Percentiles rank a stretch among this genome's conserved stretches.
These are phyloP conservation scores for Dipodascus geniculatus DNA, from an alignment of 805 yeast species.

Conservation along the genomic window DNA sequence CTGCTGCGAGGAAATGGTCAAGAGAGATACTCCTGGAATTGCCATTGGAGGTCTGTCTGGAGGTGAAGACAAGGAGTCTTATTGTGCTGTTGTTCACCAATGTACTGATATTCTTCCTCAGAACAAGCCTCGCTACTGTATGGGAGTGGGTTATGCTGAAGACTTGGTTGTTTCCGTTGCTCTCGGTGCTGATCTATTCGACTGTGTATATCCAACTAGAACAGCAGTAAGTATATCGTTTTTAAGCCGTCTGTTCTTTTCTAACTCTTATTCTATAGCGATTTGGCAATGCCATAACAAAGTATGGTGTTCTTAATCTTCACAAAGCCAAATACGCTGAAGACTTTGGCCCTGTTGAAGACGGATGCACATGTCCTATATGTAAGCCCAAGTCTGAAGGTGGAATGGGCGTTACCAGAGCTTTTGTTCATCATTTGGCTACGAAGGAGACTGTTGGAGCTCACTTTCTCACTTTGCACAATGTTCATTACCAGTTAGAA, in stretches of 20 bases:
- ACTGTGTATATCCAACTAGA: conserved; percentile 35
- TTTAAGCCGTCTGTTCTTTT: neutral
- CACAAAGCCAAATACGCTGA: conserved; percentile 25
- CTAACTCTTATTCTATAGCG: conserved; percentile 13
- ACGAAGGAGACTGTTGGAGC: conserved; percentile 35
- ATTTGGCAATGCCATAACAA: conserved; percentile 34
- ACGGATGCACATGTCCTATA: conserved; percentile 31
- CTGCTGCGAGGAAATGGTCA: conserved; percentile 33
- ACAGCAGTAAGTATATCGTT: conserved; percentile 19
- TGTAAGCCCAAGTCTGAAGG: conserved; percentile 25
- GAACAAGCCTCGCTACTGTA: conserved; percentile 33
- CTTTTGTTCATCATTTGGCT: conserved; percentile 27
- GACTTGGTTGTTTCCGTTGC: conserved; percentile 36
- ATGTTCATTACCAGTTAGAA: conserved; percentile 32
- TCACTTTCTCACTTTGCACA: conserved; percentile 32
- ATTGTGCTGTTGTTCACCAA: conserved; percentile 29
- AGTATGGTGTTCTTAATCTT: conserved; percentile 27
- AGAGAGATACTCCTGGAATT: conserved; percentile 35
- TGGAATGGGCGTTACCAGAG: conserved; percentile 29
- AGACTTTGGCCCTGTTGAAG: conserved; percentile 28
- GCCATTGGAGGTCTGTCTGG: conserved; percentile 38
- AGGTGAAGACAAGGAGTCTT: conserved; percentile 32
- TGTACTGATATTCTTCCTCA: conserved; percentile 33
- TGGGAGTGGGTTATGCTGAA: conserved; percentile 39
- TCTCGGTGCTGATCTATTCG: conserved; percentile 35